phyloP scores from a whole-genome alignment of 2,329 filamentous ascomycete species.

The Nothomitra cinnamomea region DNA sequence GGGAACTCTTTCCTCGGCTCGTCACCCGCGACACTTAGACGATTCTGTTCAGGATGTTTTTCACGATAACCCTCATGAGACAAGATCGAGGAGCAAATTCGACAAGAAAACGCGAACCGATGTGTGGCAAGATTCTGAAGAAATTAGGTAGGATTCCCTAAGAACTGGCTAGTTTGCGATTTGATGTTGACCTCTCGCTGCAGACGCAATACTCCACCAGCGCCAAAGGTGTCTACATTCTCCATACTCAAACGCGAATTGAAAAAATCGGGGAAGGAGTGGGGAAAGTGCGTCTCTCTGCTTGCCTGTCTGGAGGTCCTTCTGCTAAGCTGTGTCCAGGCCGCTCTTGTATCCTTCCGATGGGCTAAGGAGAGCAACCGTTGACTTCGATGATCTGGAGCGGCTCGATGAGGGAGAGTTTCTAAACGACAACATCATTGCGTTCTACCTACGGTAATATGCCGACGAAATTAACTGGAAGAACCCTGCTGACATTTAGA shows the following conservation, averaged over 20 bases:
- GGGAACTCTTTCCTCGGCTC: too few species aligned
- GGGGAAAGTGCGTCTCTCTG: background rate
- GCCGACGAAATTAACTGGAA: constrained; percentile 11
- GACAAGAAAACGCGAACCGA: too few species aligned
- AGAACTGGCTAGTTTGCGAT: background rate
- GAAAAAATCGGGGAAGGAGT: constrained; percentile 33
- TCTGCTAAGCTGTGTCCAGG: constrained; percentile 16
- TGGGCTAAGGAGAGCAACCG: constrained; percentile 43
- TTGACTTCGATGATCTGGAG: constrained; percentile 55
- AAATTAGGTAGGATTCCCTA: too few species aligned
- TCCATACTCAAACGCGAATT: constrained; percentile 7
- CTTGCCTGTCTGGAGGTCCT: background rate
- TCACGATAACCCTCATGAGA: too few species aligned
- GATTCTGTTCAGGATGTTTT: too few species aligned
- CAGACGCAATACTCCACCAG: background rate
- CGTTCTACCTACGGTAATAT: constrained; percentile 57
- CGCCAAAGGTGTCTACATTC: background rate
- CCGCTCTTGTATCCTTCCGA: constrained; percentile 44
- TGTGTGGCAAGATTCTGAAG: too few species aligned
- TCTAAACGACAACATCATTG: constrained; percentile 83
- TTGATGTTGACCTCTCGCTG: background rate
- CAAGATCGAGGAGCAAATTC: too few species aligned
- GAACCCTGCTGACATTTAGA: background rate
- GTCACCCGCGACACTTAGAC: too few species aligned
- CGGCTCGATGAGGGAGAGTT: constrained; percentile 72